Evolutionary conservation across 1,284 basidiomycete species (phyloP), one percentile per base, ranked within the genome.

Genomic region (Meira nashicola): DNA sequence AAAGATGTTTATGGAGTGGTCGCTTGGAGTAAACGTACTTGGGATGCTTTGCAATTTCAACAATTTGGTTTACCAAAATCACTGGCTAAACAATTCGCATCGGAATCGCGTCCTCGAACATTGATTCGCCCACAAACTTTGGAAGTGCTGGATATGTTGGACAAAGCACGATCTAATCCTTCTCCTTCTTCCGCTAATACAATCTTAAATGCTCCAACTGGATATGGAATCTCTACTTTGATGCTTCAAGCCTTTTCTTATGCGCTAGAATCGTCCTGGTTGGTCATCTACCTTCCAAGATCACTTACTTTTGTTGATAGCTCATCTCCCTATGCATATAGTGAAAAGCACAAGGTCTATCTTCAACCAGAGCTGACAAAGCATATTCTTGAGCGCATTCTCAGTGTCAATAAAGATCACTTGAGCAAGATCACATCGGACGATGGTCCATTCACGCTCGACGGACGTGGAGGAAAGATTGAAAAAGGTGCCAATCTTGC

Each of bases 231-330:
- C 80, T 90, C 87, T 58, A 86, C 85, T 63, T 79, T 91, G 19
- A 80, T 96, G 21, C 80, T 94, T 1, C 93, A 97, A 77, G 83
- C 87, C 0, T 85, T 90, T 0, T 83, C 89, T 37, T 87, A 92
- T 64, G 87, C 87, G 14, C 73, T 85, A 21, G 81, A 84, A 12
- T 84, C 85, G 28, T 84, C 84, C 14, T 95, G 89, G 89, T 83
- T 94, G 40, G 89, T 93, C 25, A 79, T 95, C 47, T 96, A 94
- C 78, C 83, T 92, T n/a, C 91, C 92, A 2, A 82, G 86, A 86
- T 87, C 86, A 1, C 83, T 86, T 63, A 84, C 83, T 59, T 83
- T 90, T 57, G 87, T 92, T 65, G 86, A 92, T 80, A 90, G 89
- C 1, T 86, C 87, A 0, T 87, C 87, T 0, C 78, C 84, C 1